Evolutionary conservation across 192 early-diverging fungal genomes (phyloP), one percentile per base, ranked within the genome.

Genomic region (Funneliformis mosseae): DNA sequence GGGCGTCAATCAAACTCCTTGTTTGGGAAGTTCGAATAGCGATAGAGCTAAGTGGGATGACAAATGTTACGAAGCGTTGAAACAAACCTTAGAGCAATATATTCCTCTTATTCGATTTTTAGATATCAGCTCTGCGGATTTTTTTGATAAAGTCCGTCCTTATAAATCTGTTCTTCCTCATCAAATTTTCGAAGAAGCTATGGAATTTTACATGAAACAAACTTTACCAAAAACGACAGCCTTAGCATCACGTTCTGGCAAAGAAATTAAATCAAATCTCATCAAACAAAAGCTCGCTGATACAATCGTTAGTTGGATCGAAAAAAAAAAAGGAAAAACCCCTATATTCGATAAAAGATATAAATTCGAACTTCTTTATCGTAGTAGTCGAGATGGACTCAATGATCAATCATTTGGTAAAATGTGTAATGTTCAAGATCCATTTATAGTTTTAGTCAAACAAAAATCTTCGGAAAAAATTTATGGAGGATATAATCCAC

Each of bases 21-120:
- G 33, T 64, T 62, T 33, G 25, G 33, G 61, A 61, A 10, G 12
- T 27, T 10, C 10, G n/a, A 41, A 14, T 63, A 43, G 39, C 6
- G 33, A 61, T 18, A n/a, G 76, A 77, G 42, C 76, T 27, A 77
- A 62, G 23, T 77, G 76, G 76, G 41, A 27, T 28, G 60, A 77
- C 23, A 12, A 61, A 5, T 12, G 42, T 77, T 64, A 63, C 43
- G 23, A 63, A 25, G 21, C 61, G 8, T 45, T 77, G 16, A 42
- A 77, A 60, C 43, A 41, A 23, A 42, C 25, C 4, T 38, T 77
- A 41, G 25, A 50, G 3, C 33, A 41, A 64, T 60, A 23, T 25
- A 63, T 77, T 16, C 62, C 76, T 23, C 46, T 77, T 14, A 77
- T 77, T 14, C 28, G 76, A 27, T 63, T 63, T 64, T 62, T 43